Evolutionary conservation across 148 eudicot species (phyloP).

Genomic region (Bassia scoparia): DNA sequence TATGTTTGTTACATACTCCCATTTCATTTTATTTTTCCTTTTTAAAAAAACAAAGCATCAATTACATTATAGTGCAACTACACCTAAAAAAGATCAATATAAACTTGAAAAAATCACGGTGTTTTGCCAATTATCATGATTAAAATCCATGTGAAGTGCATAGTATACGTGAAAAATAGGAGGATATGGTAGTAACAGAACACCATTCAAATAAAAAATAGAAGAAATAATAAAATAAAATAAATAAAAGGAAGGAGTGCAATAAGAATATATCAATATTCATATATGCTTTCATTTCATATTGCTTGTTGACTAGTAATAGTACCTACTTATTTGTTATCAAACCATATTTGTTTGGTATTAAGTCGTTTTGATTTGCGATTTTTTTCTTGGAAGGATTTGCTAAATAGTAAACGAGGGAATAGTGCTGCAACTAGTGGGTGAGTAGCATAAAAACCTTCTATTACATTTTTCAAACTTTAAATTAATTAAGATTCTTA

Average conservation of each 20-base stretch:
- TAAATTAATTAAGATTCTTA: constrained; percentile 17
- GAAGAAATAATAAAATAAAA: not conserved
- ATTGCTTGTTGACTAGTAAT: constrained; percentile 42
- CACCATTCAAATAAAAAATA: too few species aligned
- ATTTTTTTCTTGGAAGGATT: constrained; percentile 20
- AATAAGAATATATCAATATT: too few species aligned
- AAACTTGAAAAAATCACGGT: not conserved
- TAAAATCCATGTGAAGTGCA: constrained; percentile 23
- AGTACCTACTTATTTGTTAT: not conserved
- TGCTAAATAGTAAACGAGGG: constrained; percentile 28
- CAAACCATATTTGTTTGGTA: not conserved
- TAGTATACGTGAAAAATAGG: constrained; percentile 13
- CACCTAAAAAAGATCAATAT: not conserved
- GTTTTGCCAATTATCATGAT: constrained; percentile 31
- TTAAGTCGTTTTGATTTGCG: constrained; percentile 25
- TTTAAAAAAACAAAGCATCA: too few species aligned
- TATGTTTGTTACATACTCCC: not conserved
- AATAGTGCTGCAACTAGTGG: constrained; percentile 27
- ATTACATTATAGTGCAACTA: constrained; percentile 13
- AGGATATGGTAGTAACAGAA: constrained; percentile 21
- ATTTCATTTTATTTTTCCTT: too few species aligned
- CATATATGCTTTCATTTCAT: constrained; percentile 14
- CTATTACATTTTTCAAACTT: constrained; percentile 7
- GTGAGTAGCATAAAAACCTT: constrained; percentile 18
- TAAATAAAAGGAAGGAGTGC: not conserved